These are phyloP conservation scores for Neonectria hederae DNA, from an alignment of 2,329 filamentous ascomycete species.

Conservation along the genomic window DNA sequence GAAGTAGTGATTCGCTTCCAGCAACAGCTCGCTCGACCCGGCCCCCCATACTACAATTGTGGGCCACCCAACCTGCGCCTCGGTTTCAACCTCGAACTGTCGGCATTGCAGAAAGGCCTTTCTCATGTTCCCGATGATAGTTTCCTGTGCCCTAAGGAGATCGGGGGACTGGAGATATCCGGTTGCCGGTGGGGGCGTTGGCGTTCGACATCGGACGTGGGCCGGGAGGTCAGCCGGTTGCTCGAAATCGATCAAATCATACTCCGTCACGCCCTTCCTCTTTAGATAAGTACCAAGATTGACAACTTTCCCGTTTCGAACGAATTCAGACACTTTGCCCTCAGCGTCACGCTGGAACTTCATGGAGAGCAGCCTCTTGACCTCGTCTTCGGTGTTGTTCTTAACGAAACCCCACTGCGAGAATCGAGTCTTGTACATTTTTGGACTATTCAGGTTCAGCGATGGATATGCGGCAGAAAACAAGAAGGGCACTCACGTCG, in stretches of 20 bases:
- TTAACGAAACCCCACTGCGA: slow-evolving; percentile 65
- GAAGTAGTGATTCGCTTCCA: slow-evolving; percentile 56
- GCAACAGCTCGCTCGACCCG: slow-evolving; percentile 54
- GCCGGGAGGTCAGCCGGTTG: slow-evolving; percentile 53
- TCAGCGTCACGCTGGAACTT: slow-evolving; percentile 63
- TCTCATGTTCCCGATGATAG: slow-evolving; percentile 54
- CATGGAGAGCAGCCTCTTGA: slow-evolving; percentile 60
- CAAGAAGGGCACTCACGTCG: slow-evolving; percentile 52
- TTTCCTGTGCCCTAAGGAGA: slow-evolving; percentile 55
- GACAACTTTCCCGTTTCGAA: slow-evolving; percentile 62
- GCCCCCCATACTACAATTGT: slow-evolving; percentile 56
- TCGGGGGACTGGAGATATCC: slow-evolving; percentile 55
- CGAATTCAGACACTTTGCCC: slow-evolving; percentile 63
- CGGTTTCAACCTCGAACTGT: slow-evolving; percentile 53
- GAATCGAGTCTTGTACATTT: slow-evolving; percentile 66
- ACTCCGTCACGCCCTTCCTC: slow-evolving; percentile 62
- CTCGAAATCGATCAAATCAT: slow-evolving; percentile 60
- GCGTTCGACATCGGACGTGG: slow-evolving; percentile 56
- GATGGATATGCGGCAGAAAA: background rate
- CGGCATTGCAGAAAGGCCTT: slow-evolving; percentile 57
- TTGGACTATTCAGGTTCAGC: slow-evolving; percentile 51
- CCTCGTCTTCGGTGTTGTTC: slow-evolving; percentile 64
- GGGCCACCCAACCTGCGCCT: slow-evolving; percentile 52
- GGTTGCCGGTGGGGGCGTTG: slow-evolving; percentile 54
- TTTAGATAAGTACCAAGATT: slow-evolving; percentile 63